Evolutionary conservation across 2,329 filamentous ascomycete genomes (phyloP), one percentile per base, ranked within the genome.

Genomic region (Fusarium caatingaense): DNA sequence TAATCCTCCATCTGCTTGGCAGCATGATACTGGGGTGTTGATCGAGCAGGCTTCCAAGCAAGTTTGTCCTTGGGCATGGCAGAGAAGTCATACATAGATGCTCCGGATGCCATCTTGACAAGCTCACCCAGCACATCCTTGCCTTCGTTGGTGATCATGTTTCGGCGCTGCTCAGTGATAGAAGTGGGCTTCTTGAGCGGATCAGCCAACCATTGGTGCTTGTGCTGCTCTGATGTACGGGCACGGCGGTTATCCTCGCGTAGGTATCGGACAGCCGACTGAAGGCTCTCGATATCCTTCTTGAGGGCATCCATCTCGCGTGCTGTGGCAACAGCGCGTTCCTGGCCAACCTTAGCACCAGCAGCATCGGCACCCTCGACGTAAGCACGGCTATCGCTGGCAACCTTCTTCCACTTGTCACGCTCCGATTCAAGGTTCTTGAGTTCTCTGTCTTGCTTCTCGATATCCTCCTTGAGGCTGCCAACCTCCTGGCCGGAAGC

Each of bases 261-360:
- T 30, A 93, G 83, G 77, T 89, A 92, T 13, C 89, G 85, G 47
- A 93, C 88, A 2, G 90, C 89, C 3, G 87, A 86, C 76, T 92
- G 86, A 59, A 92, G 79, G 71, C 83, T 84, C 58, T 84, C 85
- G 73, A 94, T 89, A 64, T 95, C 90, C 71, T 86, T 85, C 78
- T 90, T 89, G 71, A 94, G 87, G 12, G 84, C 83, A 70, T 94
- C 91, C 81, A 94, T 90, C 78, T 95, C 91, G 56, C 89, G 87
- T 28, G 89, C 89, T 2, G 89, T 92, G 7, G 90, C 88, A 48
- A 92, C 90, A 28, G 91, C 89, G 27, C 88, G 87, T 76, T 92
- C 89, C 74, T 90, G 86, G 23, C 88, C 87, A 13, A 87, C 85
- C 78, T 87, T 88, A 63, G 84, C 82, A 16, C 82, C 83, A 18